Percentiles rank a stretch among this genome's conserved stretches.
Conservation (phyloP, 2,329 filamentous ascomycete genomes). For the Zasmidium angulare region DNA sequence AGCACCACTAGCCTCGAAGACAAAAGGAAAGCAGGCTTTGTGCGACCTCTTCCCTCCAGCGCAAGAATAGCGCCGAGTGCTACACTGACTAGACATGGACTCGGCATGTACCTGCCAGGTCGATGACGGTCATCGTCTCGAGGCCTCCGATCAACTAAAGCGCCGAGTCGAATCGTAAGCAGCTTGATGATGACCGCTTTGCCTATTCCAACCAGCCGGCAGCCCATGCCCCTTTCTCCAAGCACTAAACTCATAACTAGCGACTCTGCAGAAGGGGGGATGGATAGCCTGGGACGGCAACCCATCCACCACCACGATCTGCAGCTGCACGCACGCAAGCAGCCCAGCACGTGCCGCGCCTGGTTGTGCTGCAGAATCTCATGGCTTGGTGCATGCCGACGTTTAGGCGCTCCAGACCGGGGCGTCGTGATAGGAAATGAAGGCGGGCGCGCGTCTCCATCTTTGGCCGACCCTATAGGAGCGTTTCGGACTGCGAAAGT, state of each 20-base stretch:
- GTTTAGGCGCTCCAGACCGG: slow-evolving; percentile 10
- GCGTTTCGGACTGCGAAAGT: neutral
- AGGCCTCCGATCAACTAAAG: neutral
- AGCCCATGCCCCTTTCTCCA: too few relatives aligned
- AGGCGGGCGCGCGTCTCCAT: neutral
- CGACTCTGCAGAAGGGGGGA: neutral
- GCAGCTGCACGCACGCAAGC: neutral
- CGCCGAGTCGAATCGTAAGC: neutral
- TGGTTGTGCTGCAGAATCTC: too few relatives aligned
- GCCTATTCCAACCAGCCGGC: neutral
- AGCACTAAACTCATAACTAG: neutral
- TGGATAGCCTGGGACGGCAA: neutral
- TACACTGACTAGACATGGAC: neutral
- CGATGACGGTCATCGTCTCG: neutral
- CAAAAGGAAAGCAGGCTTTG: neutral
- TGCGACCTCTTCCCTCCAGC: neutral
- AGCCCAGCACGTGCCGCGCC: slow-evolving; percentile 1
- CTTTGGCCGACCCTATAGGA: neutral
- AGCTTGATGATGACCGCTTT: neutral
- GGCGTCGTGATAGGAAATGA: neutral
- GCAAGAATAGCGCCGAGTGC: too few relatives aligned
- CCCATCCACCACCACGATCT: neutral
- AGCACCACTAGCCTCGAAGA: neutral
- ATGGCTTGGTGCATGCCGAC: neutral
- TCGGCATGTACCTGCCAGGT: neutral